Evolutionary conservation across 805 yeast species (phyloP), one percentile per base, ranked within the genome.

Genomic region (Zygosaccharomyces bisporus): DNA sequence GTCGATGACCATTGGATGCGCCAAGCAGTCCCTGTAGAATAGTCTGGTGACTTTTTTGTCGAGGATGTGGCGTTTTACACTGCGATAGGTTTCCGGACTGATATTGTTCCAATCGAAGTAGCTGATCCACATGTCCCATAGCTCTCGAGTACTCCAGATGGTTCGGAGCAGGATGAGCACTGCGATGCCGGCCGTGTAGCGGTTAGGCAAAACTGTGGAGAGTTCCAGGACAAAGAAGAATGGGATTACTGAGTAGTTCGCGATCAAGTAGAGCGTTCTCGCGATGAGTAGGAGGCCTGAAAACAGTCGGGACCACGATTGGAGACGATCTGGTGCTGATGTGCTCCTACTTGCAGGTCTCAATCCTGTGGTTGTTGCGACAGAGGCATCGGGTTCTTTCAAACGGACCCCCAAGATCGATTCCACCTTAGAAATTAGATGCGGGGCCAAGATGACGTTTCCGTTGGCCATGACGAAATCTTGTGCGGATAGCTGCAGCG

Each of bases 81-180:
- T 23, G 19, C 14, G 16, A 17, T 44, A 46, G 3, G 39, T 45
- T 7, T 31, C 39, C 10, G 44, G 48, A 33, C 44, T 44, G 29
- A 54, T 39, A 2, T 25, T 49, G 35, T 49, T 41, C 16, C 46
- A 34, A 16, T 49, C 47, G 14, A 54, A 41, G 38, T 43, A 56
- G 9, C 53, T 59, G n/a, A 47, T 42, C 67, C 66, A 62, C 35
- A 55, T 43, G 17, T 51, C 56, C 52, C 54, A 50, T 6, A 63
- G 52, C 13, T 59, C 65, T 5, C 49, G 39, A 1, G 57, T 55
- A 12, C 51, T 48, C 53, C 58, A 49, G 6, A 57, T 14, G 2
- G 57, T 49, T 29, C 57, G 50, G 4, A 52, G 9, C 12, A 55
- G 24, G 20, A 53, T 46, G 16, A 54, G 33, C 1, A 46, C 27